phyloP scores from a whole-genome alignment of 495 filamentous ascomycete species.

The Daldinia concentrica region DNA sequence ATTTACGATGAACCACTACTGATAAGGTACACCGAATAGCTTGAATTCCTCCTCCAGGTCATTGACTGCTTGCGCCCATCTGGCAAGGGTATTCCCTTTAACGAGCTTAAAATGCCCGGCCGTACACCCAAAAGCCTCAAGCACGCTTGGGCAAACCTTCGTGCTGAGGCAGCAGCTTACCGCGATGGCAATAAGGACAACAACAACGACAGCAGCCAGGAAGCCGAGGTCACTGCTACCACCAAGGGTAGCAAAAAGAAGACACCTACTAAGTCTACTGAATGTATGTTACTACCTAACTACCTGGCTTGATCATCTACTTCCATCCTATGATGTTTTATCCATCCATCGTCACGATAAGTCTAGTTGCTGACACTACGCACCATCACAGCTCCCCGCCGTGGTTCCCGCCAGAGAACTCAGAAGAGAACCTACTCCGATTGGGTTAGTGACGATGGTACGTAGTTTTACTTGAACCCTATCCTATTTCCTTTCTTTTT shows the following conservation, averaged over 20 bases:
- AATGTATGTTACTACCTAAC: background rate
- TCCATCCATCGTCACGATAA: background rate
- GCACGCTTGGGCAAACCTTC: conserved; percentile 26
- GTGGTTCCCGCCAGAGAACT: background rate
- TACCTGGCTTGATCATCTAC: background rate
- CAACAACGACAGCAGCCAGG: background rate
- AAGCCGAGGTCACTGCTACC: background rate
- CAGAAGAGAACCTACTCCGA: background rate
- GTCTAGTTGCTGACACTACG: conserved; percentile 3
- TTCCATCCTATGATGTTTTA: background rate
- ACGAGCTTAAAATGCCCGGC: conserved; percentile 28
- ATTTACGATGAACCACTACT: background rate
- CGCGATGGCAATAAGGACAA: background rate
- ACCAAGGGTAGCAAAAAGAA: background rate
- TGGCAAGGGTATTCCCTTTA: conserved; percentile 20
- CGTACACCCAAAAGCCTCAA: conserved; percentile 41
- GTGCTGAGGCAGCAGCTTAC: conserved; percentile 25
- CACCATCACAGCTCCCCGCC: background rate
- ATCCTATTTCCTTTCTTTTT: background rate
- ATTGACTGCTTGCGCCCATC: conserved; percentile 23
- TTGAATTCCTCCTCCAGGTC: conserved; percentile 46
- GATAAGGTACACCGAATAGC: conserved; percentile 23
- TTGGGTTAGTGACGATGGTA: conserved; percentile 8
- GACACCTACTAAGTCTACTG: background rate
- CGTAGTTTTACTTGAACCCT: background rate